Base-by-base conservation (phyloP, 345 rosid species). In the Populus alba region DNA sequence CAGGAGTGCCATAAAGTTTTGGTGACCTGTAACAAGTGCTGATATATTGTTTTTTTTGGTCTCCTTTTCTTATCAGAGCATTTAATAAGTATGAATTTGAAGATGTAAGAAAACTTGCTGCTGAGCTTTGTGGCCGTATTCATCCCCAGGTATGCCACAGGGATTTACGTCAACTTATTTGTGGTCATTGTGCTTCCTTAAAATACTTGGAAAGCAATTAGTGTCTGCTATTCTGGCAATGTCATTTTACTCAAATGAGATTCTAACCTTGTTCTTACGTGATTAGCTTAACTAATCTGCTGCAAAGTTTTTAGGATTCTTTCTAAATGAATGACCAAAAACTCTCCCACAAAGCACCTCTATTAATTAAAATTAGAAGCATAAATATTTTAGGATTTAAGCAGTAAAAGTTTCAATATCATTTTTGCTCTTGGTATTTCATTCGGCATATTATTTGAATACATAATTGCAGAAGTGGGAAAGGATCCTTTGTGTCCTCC, bases 61-160 rank as follows among this genome's bases (percentile, higher is more conserved):
- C 5, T 47, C 79, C 61, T 70, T 73, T 7, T 80, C 41, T 31
- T 85, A 86, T 39, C 87, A 93, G 97, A 87, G 93, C 97, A 76
- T 86, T 90, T 87, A 85, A 86, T 73, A 86, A 83, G 80, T 86
- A 77, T 37, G 97, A 95, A 74, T 91, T 86, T 85, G 94, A 93
- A 85, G 97, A 95, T 81, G 95, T 92, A 62, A 78, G 91, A 51
- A 95, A 89, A 86, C 97, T 93, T 71, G 87, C 95, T 55, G 98
- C 98, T 70, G 97, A 95, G 86, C 91, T 95, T 45, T 95, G 91
- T 87, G 98, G 98, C 25, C 98, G 97, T 75, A 84, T 92, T 78
- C 94, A 89, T 87, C 97, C 95, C 51, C 87, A 86, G 86, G 98
- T 93, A 78, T 62, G 15, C 70, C 62, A 57, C 66, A 15, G 16